Evolutionary conservation across 176 grass and related monocot genomes (phyloP).

Genomic region (Elymus sibiricus): DNA sequence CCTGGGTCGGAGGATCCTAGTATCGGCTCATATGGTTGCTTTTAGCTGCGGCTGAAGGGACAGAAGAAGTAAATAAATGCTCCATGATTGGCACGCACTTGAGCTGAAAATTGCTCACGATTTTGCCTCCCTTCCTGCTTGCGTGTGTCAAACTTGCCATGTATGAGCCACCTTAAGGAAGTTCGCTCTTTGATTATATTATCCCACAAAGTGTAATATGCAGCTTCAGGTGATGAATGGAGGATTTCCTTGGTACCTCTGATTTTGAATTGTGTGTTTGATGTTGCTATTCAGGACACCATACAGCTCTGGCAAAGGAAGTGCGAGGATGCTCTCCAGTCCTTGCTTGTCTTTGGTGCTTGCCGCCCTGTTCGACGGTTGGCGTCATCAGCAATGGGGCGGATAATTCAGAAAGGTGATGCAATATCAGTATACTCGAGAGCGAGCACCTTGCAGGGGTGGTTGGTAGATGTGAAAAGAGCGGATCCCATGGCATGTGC

Average conservation of each 20-base stretch:
- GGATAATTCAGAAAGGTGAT: conserved; percentile 88
- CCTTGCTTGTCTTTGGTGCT: conserved; percentile 81
- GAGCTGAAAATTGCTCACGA: background rate
- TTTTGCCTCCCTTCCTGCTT: background rate
- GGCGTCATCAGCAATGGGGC: conserved; percentile 78
- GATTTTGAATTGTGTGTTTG: conserved; percentile 18
- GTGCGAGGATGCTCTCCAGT: conserved; percentile 95
- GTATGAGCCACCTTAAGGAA: background rate
- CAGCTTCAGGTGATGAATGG: background rate
- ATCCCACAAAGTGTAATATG: background rate
- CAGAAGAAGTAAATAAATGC: background rate
- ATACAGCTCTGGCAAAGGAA: conserved; percentile 95
- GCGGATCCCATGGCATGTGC: conserved; percentile 73
- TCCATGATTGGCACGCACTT: background rate
- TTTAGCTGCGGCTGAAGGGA: background rate
- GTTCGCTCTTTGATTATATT: background rate
- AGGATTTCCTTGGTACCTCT: background rate
- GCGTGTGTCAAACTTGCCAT: background rate
- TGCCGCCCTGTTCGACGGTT: conserved; percentile 74
- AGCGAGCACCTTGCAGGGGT: conserved; percentile 85
- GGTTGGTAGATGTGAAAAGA: conserved; percentile 88
- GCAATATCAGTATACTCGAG: conserved; percentile 89
- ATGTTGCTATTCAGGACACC: conserved; percentile 55
- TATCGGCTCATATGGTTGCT: background rate
- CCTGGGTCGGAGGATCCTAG: background rate